Conservation (phyloP, 345 rosid species). For the Durio zibethinus region DNA sequence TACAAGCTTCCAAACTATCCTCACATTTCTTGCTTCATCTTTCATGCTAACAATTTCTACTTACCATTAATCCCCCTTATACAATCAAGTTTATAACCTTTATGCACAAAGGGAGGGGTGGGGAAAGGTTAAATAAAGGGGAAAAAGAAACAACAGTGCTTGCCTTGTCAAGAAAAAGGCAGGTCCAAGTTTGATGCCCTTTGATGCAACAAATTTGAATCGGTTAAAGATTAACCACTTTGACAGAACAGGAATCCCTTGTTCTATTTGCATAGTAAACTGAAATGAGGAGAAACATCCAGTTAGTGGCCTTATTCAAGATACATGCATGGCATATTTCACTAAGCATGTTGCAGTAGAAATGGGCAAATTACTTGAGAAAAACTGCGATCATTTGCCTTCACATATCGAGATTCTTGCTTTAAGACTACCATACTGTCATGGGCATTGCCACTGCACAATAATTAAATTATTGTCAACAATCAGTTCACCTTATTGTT, state of each 20-base stretch:
- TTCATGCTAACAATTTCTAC: not conserved
- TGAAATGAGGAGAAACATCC: slow-evolving; percentile 37
- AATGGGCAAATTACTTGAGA: slow-evolving; percentile 56
- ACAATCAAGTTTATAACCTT: slow-evolving; percentile 4
- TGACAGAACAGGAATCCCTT: slow-evolving; percentile 87
- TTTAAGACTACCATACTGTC: slow-evolving; percentile 89
- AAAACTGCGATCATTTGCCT: slow-evolving; percentile 75
- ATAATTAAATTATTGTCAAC: slow-evolving; percentile 28
- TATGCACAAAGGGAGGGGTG: not conserved
- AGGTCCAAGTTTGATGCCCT: slow-evolving; percentile 84
- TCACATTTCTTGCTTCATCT: not conserved
- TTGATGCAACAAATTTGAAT: slow-evolving; percentile 78
- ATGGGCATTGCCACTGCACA: slow-evolving; percentile 67
- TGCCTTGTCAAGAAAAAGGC: slow-evolving; percentile 88
- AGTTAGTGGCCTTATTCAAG: slow-evolving; percentile 13
- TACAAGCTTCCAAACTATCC: not conserved
- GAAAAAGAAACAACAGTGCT: slow-evolving; percentile 5
- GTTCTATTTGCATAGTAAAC: slow-evolving; percentile 87
- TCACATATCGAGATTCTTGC: slow-evolving; percentile 87
- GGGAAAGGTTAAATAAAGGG: not conserved
- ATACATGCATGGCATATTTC: not conserved
- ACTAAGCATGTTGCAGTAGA: not conserved
- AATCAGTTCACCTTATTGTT: slow-evolving; percentile 22
- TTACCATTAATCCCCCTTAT: not conserved
- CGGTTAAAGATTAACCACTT: slow-evolving; percentile 92